These are phyloP conservation scores for Coniosporium tulheliwenetii DNA, from an alignment of 2,329 filamentous ascomycete genomes.

Conservation along the genomic window DNA sequence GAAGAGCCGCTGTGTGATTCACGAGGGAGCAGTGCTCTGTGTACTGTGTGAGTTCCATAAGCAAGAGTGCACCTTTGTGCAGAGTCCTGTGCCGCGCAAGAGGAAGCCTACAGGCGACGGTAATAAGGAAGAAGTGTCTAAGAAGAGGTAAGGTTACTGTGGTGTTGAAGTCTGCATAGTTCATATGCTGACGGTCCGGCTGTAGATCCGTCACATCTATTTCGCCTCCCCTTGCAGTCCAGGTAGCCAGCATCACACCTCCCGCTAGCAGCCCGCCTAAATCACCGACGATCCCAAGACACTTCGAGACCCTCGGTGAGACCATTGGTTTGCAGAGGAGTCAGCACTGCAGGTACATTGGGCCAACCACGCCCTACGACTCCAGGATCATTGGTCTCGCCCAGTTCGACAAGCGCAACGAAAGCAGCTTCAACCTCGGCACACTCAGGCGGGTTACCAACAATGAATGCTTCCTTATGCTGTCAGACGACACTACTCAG, in stretches of 20 bases:
- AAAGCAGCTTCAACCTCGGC: conserved; percentile 52
- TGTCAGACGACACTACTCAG: conserved; percentile 58
- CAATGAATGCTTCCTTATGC: conserved; percentile 63
- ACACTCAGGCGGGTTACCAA: conserved; percentile 60
- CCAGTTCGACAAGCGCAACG: conserved; percentile 65
- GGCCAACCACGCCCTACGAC: conserved; percentile 70
- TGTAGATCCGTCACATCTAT: background rate
- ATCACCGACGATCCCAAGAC: background rate
- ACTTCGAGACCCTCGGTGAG: conserved; percentile 20
- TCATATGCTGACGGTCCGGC: background rate
- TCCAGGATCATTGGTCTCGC: conserved; percentile 70
- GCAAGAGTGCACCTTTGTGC: conserved; percentile 63
- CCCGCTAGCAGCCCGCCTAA: background rate
- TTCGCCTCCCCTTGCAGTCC: background rate
- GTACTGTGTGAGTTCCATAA: conserved; percentile 64
- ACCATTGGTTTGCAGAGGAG: conserved; percentile 58
- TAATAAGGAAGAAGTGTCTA: conserved; percentile 43
- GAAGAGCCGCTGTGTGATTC: conserved; percentile 62
- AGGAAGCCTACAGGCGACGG: conserved; percentile 56
- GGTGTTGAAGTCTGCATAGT: conserved; percentile 6
- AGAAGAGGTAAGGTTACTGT: conserved; percentile 49
- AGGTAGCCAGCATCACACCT: background rate
- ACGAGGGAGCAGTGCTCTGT: conserved; percentile 58
- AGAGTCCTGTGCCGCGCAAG: conserved; percentile 64
- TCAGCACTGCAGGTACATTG: conserved; percentile 71